phyloP scores from a whole-genome alignment of 805 yeast genomes.

The Schwanniomyces sp. region DNA sequence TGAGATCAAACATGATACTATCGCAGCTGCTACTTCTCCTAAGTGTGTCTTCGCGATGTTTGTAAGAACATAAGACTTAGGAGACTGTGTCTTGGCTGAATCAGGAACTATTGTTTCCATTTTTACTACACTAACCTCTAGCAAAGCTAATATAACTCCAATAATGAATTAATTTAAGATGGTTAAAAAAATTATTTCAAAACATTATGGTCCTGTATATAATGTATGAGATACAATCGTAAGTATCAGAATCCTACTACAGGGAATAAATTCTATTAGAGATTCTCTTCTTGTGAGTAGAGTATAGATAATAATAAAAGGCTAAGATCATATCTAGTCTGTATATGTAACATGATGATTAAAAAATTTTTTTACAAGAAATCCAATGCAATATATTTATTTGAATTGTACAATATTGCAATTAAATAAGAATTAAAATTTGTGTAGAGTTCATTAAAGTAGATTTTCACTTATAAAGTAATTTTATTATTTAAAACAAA shows the following conservation, averaged over 20 bases:
- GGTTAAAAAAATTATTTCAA: not conserved
- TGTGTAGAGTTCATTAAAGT: too few relatives aligned
- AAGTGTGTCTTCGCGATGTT: constrained; percentile 52
- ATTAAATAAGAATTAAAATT: too few relatives aligned
- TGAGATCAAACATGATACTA: constrained; percentile 60
- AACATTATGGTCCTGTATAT: not conserved
- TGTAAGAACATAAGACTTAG: constrained; percentile 59
- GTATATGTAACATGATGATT: too few relatives aligned
- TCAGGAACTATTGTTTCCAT: constrained; percentile 19
- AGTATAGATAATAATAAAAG: too few relatives aligned
- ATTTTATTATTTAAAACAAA: too few relatives aligned
- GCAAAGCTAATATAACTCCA: not conserved
- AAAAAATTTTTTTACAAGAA: too few relatives aligned
- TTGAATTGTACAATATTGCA: too few relatives aligned
- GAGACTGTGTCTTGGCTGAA: constrained; percentile 52
- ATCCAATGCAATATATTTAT: too few relatives aligned
- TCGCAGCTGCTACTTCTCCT: constrained; percentile 72
- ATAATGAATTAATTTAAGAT: not conserved
- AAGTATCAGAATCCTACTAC: not conserved
- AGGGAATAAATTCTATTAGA: too few relatives aligned
- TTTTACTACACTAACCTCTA: not conserved
- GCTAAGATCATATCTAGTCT: too few relatives aligned
- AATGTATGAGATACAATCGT: not conserved
- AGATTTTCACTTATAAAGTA: too few relatives aligned
- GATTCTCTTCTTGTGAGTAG: too few relatives aligned